These are phyloP conservation scores for Stagonosporopsis vannaccii DNA, from an alignment of 2,329 filamentous ascomycete species.

Conservation along the genomic window DNA sequence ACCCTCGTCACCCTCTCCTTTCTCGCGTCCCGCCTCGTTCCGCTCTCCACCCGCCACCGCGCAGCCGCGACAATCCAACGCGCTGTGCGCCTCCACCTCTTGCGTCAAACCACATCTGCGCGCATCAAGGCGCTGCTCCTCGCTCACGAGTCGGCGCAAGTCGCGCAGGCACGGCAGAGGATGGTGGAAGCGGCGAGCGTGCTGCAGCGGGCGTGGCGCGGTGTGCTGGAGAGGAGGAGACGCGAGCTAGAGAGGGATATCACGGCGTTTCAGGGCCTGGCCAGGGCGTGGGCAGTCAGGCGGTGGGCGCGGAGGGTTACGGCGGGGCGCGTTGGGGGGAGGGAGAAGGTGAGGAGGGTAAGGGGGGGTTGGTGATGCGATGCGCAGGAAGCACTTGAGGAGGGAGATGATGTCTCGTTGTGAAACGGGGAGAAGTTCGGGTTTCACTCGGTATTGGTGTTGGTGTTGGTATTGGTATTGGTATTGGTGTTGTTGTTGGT, in stretches of 20 bases:
- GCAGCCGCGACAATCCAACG: constrained; percentile 63
- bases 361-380: constrained; percentile 50
- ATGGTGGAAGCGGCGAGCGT: constrained; percentile 52
- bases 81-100: constrained; percentile 54
- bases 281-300: constrained; percentile 51
- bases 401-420: no score
- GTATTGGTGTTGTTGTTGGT: no score
- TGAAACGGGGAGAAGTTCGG: no score
- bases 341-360: constrained; percentile 44
- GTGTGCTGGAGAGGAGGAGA: constrained; percentile 47
- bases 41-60: constrained; percentile 56
- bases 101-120: constrained; percentile 37
- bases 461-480: not conserved
- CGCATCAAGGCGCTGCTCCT: constrained; percentile 52
- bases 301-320: constrained; percentile 39
- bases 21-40: constrained; percentile 65
- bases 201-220: constrained; percentile 56
- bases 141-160: constrained; percentile 56
- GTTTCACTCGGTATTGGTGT: no score
- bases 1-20: constrained; percentile 65
- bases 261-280: constrained; percentile 52
- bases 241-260: constrained; percentile 49
- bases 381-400: no score
- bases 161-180: constrained; percentile 55
- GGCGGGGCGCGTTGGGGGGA: constrained; percentile 38